Base-by-base conservation (phyloP, 306 rosid species). In the Begonia loranthoides region DNA sequence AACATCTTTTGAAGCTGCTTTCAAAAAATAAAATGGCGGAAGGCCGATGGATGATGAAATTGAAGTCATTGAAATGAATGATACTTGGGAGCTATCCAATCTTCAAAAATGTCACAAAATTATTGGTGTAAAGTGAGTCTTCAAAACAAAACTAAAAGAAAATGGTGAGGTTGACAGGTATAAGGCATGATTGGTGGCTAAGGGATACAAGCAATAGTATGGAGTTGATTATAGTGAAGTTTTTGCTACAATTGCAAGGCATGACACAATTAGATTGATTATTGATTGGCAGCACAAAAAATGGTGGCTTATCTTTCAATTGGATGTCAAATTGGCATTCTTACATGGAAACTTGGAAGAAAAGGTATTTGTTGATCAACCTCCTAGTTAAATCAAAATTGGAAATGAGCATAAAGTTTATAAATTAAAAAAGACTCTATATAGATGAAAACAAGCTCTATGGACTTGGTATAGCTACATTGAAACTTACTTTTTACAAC, bases 61-160 rank as follows among this genome's bases (percentile, higher is more conserved):
- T 19, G 22, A 19, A 19, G 2, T 4, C 0, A 19, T 19, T 19
- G 22, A 19, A 19, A 19, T 0, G 3, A 19, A 19, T 19, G 2
- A 19, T 19, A 19, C 22, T 19, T 19, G 22, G 3, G 2, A 52
- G 9, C 7, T 57, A 9, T 19, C 21, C 0, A 13, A 57, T 1
- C 41, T 28, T 8, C 61, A 21, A 12, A 41, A 12, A 17, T 36
- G 60, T 1, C 50, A 17, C 22, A 13, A 43, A 13, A 41, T n/a
- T 4, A 56, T 56, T 17, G 50, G 60, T 19, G 36, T 56, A 1
- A 56, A 56, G 17, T 56, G 60, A 36, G 38, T 56, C 0, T 56
- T 10, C 60, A 56, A 56, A 13, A 41, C 50, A 13, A 56, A 56
- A 10, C 2, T 41, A 36, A 44, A 56, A n/a, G 40, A 56, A 9